A percentile compares a stretch with the other conserved stretches of the same genome.
Conservation (phyloP, 345 rosid genomes). For the Gossypium anomalum region DNA sequence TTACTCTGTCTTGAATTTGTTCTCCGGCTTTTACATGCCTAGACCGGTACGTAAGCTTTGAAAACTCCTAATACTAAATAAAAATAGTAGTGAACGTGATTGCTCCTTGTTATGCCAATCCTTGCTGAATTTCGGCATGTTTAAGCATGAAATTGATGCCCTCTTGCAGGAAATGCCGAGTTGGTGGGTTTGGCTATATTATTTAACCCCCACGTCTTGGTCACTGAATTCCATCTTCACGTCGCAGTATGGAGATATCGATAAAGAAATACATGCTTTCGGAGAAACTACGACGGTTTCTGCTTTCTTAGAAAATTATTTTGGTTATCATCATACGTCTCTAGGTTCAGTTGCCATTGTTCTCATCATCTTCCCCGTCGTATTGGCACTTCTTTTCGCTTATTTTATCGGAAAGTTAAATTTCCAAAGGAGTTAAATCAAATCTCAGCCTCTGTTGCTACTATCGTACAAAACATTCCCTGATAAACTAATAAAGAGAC, state of each 20-base stretch:
- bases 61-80: neutral
- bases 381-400: conserved; percentile 7
- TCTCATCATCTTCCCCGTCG: neutral
- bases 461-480: neutral
- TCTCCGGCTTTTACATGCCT: conserved; percentile 32
- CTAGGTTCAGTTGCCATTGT: neutral
- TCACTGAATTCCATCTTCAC: neutral
- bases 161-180: conserved; percentile 1
- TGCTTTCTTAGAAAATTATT: conserved; percentile 19
- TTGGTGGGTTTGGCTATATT: conserved; percentile 8
- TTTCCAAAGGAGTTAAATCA: conserved; percentile 9
- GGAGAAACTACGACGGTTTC: neutral
- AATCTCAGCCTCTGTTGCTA: neutral
- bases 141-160: neutral
- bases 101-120: neutral
- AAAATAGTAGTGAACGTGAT: neutral
- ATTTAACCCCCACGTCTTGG: conserved; percentile 6
- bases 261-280: neutral
- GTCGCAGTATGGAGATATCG: conserved; percentile 3
- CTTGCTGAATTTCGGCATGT: neutral
- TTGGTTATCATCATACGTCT: conserved; percentile 15
- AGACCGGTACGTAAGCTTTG: conserved; percentile 25
- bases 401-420: neutral
- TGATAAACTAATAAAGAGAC: neutral
- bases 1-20: conserved; percentile 27